A percentile compares a stretch with the other conserved stretches of the same genome.
phyloP scores from a whole-genome alignment of 2,329 filamentous ascomycete genomes.

The Neonectria magnoliae region DNA sequence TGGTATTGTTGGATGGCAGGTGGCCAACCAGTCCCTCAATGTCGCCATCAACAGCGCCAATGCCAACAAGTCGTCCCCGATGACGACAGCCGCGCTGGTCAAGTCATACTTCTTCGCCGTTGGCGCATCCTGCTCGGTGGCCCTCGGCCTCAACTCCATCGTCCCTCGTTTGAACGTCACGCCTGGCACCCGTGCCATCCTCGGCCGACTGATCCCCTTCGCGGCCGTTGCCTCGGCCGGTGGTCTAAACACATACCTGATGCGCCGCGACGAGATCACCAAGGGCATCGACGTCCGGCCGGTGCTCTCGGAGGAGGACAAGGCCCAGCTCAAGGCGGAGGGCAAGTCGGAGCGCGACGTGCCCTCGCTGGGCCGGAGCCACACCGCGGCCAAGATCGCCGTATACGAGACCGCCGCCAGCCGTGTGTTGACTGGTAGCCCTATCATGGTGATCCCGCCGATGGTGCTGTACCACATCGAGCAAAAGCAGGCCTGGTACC shows the following conservation, averaged over 20 bases:
- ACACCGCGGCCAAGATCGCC: conserved; percentile 86
- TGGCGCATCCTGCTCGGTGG: conserved; percentile 91
- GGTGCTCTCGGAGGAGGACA: conserved; percentile 76
- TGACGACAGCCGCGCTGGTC: conserved; percentile 81
- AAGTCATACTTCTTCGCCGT: conserved; percentile 95
- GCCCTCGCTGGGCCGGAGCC: conserved; percentile 83
- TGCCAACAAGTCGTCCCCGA: conserved; percentile 94
- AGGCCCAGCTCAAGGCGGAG: conserved; percentile 63
- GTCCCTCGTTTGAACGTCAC: conserved; percentile 87
- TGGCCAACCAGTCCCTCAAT: conserved; percentile 96
- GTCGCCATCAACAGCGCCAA: conserved; percentile 98
- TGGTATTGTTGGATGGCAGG: conserved; percentile 93
- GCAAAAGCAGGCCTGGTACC: conserved; percentile 54
- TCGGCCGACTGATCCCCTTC: conserved; percentile 92
- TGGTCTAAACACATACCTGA: conserved; percentile 94
- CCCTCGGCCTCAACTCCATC: conserved; percentile 87
- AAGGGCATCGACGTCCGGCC: conserved; percentile 93
- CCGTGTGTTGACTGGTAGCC: conserved; percentile 91
- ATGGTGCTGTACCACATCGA: conserved; percentile 87
- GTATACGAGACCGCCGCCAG: conserved; percentile 93
- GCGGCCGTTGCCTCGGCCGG: conserved; percentile 93
- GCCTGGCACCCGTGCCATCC: conserved; percentile 77
- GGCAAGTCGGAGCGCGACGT: conserved; percentile 72
- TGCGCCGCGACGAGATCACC: conserved; percentile 96
- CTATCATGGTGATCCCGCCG: conserved; percentile 96